phyloP scores from a whole-genome alignment of 352 stramenopile genomes.

The Phytophthora ohioensis region DNA sequence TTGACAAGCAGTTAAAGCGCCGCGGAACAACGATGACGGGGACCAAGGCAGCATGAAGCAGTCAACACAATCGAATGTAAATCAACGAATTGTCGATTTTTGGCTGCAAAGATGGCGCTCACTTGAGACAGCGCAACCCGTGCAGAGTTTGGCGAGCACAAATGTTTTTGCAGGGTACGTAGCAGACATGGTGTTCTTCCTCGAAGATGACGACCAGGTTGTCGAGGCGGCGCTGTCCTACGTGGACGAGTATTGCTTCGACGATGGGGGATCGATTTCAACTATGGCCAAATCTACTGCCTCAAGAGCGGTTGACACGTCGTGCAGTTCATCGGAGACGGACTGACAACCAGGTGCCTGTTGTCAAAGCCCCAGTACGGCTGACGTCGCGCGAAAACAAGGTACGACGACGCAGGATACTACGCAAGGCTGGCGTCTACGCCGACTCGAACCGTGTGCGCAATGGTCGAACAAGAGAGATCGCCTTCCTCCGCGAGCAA shows the following conservation, averaged over 20 bases:
- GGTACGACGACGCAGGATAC: slow-evolving; percentile 2
- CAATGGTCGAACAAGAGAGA: slow-evolving; percentile 37
- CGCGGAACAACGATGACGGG: neutral
- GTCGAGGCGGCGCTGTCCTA: slow-evolving; percentile 37
- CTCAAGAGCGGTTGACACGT: neutral
- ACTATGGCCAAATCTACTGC: neutral
- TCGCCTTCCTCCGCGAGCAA: slow-evolving; percentile 44
- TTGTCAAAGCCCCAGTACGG: slow-evolving; percentile 21
- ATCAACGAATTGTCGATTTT: neutral
- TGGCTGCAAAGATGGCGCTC: neutral
- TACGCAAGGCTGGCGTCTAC: slow-evolving; percentile 30
- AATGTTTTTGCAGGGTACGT: neutral
- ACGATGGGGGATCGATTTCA: neutral
- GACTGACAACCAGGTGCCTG: slow-evolving; percentile 1
- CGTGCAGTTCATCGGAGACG: neutral
- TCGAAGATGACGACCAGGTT: slow-evolving; percentile 26
- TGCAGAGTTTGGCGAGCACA: neutral
- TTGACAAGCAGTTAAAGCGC: slow-evolving; percentile 29
- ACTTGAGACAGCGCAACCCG: neutral
- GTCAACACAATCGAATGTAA: neutral
- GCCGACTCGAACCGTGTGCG: slow-evolving; percentile 41
- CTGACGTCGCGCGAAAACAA: slow-evolving; percentile 16
- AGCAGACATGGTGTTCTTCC: slow-evolving; percentile 25
- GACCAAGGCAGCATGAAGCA: slow-evolving; percentile 4
- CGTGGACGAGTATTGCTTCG: slow-evolving; percentile 23